Percentiles rank a stretch among this genome's conserved stretches.
These are phyloP conservation scores for Hemileccinum rubropunctum DNA, from an alignment of 768 basidiomycete genomes.

Conservation along the genomic window DNA sequence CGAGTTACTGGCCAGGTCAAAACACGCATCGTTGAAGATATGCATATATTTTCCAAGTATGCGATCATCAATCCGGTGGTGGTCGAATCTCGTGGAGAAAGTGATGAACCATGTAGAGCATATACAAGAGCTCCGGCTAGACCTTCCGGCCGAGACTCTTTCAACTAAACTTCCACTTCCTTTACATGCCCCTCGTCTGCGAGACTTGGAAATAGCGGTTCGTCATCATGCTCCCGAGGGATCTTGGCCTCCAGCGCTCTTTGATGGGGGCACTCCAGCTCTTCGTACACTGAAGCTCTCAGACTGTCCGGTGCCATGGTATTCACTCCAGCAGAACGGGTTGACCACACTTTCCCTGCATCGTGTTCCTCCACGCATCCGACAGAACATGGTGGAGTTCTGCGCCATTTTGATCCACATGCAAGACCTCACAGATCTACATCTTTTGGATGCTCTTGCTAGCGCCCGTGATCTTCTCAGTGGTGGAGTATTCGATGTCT, in stretches of 20 bases:
- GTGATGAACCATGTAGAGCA: no score
- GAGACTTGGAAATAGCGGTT: neutral
- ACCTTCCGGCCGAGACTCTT: neutral
- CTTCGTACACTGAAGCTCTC: no score
- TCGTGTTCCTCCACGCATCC: conserved; percentile 14
- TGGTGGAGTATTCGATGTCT: neutral
- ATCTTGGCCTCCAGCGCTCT: no score
- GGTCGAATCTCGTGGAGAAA: neutral
- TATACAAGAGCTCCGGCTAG: neutral
- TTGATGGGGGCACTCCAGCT: no score
- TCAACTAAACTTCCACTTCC: neutral
- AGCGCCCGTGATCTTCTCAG: neutral
- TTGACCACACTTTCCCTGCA: conserved; percentile 36
- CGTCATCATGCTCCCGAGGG: no score
- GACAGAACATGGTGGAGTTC: conserved; percentile 30
- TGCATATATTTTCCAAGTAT: no score
- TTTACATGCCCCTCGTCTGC: neutral
- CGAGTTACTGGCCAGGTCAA: conserved; percentile 43
- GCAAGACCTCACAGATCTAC: conserved; percentile 32
- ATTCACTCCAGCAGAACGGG: conserved; percentile 6
- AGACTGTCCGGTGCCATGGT: no score
- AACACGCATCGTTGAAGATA: conserved; percentile 29
- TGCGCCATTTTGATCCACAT: conserved; percentile 31
- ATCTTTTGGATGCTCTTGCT: conserved; percentile 32
- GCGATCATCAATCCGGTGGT: no score